A percentile compares a stretch with the other conserved stretches of the same genome.
phyloP scores from a whole-genome alignment of 1,139 yeast species.

The Taiozyma sp. region DNA sequence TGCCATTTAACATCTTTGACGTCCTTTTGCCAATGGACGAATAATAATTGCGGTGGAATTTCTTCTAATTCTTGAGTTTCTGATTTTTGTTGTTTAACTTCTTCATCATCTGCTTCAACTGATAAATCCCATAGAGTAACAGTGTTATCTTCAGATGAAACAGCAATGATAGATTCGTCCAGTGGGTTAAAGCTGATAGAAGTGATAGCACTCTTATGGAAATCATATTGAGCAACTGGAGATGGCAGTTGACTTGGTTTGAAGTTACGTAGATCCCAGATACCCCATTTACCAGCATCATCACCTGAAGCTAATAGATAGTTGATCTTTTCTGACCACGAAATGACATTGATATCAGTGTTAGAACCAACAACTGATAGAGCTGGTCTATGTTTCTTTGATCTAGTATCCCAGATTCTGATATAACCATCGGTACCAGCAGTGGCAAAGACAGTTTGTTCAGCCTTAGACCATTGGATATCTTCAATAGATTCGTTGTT shows the following conservation, averaged over 20 bases:
- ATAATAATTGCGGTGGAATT: slow-evolving; percentile 92
- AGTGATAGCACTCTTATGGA: slow-evolving; percentile 92
- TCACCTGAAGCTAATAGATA: slow-evolving; percentile 92
- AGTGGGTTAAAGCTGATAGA: slow-evolving; percentile 91
- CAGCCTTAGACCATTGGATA: slow-evolving; percentile 93
- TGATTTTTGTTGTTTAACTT: slow-evolving; percentile 64
- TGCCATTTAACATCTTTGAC: slow-evolving; percentile 99
- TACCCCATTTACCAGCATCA: slow-evolving; percentile 96
- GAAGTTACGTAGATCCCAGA: slow-evolving; percentile 95
- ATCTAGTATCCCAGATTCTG: slow-evolving; percentile 95
- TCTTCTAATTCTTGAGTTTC: slow-evolving; percentile 77
- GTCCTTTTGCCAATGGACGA: slow-evolving; percentile 97
- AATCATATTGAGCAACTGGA: slow-evolving; percentile 89
- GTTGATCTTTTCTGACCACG: slow-evolving; percentile 89
- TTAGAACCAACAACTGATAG: slow-evolving; percentile 77
- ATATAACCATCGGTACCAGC: slow-evolving; percentile 91
- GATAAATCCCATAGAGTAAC: slow-evolving; percentile 97
- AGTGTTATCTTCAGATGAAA: slow-evolving; percentile 93
- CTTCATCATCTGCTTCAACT: slow-evolving; percentile 96
- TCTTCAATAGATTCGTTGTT: slow-evolving; percentile 78
- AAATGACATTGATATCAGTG: slow-evolving; percentile 88
- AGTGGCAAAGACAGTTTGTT: slow-evolving; percentile 87
- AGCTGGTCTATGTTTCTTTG: slow-evolving; percentile 88
- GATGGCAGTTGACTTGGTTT: slow-evolving; percentile 50
- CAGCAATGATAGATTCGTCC: slow-evolving; percentile 94